Evolutionary conservation across 2,329 filamentous ascomycete genomes (phyloP).

Genomic region (Aspergillus luchuensis): DNA sequence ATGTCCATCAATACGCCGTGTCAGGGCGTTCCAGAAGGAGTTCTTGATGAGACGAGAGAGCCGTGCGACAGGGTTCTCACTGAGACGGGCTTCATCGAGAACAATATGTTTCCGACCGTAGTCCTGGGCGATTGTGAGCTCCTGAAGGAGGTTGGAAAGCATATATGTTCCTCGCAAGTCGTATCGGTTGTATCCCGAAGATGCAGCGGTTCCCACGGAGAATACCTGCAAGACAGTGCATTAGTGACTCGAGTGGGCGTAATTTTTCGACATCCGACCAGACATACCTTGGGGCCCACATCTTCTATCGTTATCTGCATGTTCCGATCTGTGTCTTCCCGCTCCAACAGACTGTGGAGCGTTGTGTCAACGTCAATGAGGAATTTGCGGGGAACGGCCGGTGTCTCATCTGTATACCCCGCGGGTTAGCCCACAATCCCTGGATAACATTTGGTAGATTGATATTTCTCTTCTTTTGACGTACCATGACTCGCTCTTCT

Average conservation of each 20-base stretch:
- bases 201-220: conserved; percentile 79
- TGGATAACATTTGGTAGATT: background rate
- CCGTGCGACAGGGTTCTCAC: conserved; percentile 91
- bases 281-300: conserved; percentile 76
- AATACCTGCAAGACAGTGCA: conserved; percentile 62
- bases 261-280: too few relatives aligned
- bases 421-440: conserved; percentile 18
- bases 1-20: conserved; percentile 83
- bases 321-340: conserved; percentile 92
- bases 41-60: conserved; percentile 83
- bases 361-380: conserved; percentile 85
- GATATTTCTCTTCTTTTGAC: conserved; percentile 7
- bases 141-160: conserved; percentile 93
- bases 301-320: conserved; percentile 99
- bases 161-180: conserved; percentile 96
- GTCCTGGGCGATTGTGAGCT: conserved; percentile 88
- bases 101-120: conserved; percentile 87
- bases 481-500: conserved; percentile 51
- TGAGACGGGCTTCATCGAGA: conserved; percentile 85
- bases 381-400: conserved; percentile 72
- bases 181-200: conserved; percentile 81
- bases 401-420: conserved; percentile 66
- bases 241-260: conserved; percentile 22
- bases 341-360: conserved; percentile 72
- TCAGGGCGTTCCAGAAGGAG: conserved; percentile 91